These are phyloP conservation scores for Exophiala alcalophila DNA, from an alignment of 2,329 filamentous ascomycete genomes.

Conservation along the genomic window DNA sequence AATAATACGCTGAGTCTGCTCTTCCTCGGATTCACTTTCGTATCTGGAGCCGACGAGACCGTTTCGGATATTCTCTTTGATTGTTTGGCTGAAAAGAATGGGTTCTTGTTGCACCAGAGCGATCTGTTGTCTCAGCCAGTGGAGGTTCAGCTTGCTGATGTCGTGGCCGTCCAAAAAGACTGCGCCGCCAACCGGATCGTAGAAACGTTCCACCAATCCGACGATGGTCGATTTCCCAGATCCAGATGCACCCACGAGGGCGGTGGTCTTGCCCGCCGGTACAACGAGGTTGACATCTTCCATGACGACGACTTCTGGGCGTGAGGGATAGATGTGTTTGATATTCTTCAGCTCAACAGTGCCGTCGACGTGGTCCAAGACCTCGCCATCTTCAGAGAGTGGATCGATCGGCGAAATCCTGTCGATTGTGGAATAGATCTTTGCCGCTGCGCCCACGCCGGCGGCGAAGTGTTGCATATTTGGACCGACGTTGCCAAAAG, in stretches of 20 bases:
- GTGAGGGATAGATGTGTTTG: constrained; percentile 91
- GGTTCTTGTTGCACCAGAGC: constrained; percentile 92
- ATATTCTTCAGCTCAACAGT: constrained; percentile 76
- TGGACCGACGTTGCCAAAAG: constrained; percentile 80
- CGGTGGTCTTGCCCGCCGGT: constrained; percentile 86
- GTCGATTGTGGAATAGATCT: constrained; percentile 94
- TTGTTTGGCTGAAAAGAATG: constrained; percentile 82
- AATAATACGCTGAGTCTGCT: constrained; percentile 67
- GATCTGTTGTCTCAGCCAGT: constrained; percentile 89
- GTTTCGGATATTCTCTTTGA: constrained; percentile 85
- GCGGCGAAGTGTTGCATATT: constrained; percentile 84
- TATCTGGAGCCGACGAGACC: constrained; percentile 81
- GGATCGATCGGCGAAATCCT: constrained; percentile 81
- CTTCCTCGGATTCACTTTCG: constrained; percentile 66
- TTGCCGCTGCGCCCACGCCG: constrained; percentile 76
- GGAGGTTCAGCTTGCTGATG: constrained; percentile 75
- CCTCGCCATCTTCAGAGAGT: constrained; percentile 66
- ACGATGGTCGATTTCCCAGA: constrained; percentile 95
- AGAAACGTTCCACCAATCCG: constrained; percentile 89
- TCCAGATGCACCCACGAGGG: constrained; percentile 88
- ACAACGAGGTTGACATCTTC: constrained; percentile 74
- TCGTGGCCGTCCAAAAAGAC: constrained; percentile 81
- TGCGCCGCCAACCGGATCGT: constrained; percentile 76
- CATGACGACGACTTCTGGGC: constrained; percentile 87
- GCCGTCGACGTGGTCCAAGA: constrained; percentile 69